Evolutionary conservation across 2,329 filamentous ascomycete species (phyloP).

Genomic region (Pseudocercospora pini-densiflorae): DNA sequence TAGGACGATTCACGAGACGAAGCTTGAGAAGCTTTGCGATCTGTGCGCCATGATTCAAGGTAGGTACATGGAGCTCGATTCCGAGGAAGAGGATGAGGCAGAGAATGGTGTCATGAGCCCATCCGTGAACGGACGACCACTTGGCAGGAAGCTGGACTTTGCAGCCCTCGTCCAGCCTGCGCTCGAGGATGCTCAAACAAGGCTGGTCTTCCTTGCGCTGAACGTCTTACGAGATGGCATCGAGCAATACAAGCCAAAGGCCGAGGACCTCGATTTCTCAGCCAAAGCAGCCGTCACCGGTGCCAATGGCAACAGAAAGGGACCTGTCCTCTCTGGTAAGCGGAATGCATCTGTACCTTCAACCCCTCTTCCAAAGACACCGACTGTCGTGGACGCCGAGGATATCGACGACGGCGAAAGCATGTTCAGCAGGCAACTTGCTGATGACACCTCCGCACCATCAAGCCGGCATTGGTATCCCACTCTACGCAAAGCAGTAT

Average conservation of each 20-base stretch:
- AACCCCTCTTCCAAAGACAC: constrained; percentile 52
- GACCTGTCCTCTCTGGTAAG: constrained; percentile 58
- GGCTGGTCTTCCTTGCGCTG: constrained; percentile 68
- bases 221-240: constrained; percentile 68
- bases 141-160: constrained; percentile 59
- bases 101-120: constrained; percentile 27
- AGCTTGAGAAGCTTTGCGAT: constrained; percentile 69
- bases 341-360: constrained; percentile 39
- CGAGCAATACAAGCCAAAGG: constrained; percentile 66
- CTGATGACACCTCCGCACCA: constrained; percentile 17
- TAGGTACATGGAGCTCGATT: constrained; percentile 62
- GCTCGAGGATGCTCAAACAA: constrained; percentile 69
- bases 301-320: constrained; percentile 38
- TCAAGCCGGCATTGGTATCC: constrained; percentile 61
- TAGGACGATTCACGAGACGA: constrained; percentile 68
- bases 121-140: constrained; percentile 23
- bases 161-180: constrained; percentile 65
- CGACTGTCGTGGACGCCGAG: constrained; percentile 56
- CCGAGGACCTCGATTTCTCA: constrained; percentile 69
- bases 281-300: constrained; percentile 40
- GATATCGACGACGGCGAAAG: constrained; percentile 59
- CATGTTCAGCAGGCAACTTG: constrained; percentile 37
- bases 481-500: constrained; percentile 68
- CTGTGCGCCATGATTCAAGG: constrained; percentile 69
- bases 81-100: constrained; percentile 56